These are phyloP conservation scores for Pseudogymnoascus sp. DNA, from an alignment of 2,329 filamentous ascomycete species.

Conservation along the genomic window DNA sequence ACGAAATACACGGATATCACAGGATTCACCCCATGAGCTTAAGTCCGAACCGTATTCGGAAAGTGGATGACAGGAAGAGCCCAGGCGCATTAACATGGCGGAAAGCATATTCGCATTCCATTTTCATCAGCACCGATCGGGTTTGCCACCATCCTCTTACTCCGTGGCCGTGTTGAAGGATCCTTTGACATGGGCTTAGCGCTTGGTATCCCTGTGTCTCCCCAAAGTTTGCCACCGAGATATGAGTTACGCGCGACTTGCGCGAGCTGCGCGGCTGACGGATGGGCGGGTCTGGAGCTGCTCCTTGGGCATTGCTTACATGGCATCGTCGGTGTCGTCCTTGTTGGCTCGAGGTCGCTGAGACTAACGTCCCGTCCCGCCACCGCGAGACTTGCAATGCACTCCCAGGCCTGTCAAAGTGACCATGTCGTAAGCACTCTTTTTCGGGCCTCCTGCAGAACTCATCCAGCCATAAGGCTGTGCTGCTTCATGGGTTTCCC, in stretches of 20 bases:
- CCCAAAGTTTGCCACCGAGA: background rate
- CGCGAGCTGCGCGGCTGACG: background rate
- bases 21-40: background rate
- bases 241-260: background rate
- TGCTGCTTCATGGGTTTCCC: background rate
- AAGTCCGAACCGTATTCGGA: background rate
- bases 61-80: background rate
- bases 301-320: background rate
- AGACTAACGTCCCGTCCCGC: constrained; percentile 9
- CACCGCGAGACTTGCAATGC: background rate
- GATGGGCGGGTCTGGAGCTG: background rate
- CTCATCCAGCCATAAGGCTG: background rate
- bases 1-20: background rate
- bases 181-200: background rate
- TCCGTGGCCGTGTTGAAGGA: constrained; percentile 3
- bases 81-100: background rate
- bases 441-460: background rate
- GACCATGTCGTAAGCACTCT: background rate
- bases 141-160: background rate
- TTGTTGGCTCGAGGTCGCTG: background rate
- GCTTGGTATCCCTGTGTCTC: background rate
- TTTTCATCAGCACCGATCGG: background rate
- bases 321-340: background rate
- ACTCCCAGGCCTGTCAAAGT: background rate
- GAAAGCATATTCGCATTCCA: background rate